Evolutionary conservation across 1,139 yeast genomes (phyloP).

Genomic region (Kodamaea fungicola): DNA sequence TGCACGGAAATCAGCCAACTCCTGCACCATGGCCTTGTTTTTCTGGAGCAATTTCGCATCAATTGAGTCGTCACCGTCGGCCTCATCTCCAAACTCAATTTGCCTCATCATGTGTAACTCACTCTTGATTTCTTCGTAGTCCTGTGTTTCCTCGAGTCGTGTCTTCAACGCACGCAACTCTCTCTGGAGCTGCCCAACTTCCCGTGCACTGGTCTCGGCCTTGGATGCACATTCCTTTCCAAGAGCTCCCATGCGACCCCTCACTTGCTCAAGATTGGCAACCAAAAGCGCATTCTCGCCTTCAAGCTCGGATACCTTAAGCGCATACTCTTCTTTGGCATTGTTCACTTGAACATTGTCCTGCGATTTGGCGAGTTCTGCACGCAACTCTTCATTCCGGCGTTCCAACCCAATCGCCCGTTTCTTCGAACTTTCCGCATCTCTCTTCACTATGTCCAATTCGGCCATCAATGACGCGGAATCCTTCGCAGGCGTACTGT

Average conservation of each 20-base stretch:
- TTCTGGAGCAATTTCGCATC: constrained; percentile 54
- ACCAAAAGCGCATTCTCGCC: constrained; percentile 62
- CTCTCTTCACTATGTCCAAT: constrained; percentile 66
- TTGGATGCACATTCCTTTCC: constrained; percentile 32
- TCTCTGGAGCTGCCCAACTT: constrained; percentile 41
- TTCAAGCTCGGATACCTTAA: constrained; percentile 54
- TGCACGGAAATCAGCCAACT: constrained; percentile 55
- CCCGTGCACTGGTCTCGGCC: constrained; percentile 39
- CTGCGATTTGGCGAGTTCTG: constrained; percentile 55
- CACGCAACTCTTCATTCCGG: constrained; percentile 71
- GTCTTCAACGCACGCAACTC: constrained; percentile 52
- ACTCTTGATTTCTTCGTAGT: constrained; percentile 74
- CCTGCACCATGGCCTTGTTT: constrained; percentile 59
- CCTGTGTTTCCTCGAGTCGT: constrained; percentile 46
- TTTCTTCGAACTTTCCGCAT: constrained; percentile 68
- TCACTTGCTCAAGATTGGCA: constrained; percentile 58
- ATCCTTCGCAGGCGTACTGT: background rate
- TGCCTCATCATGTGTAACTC: constrained; percentile 71
- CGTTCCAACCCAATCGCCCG: constrained; percentile 70
- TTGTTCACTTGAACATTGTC: constrained; percentile 37
- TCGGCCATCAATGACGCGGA: constrained; percentile 44
- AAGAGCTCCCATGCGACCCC: constrained; percentile 29
- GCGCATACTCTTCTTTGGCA: constrained; percentile 31
- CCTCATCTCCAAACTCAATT: constrained; percentile 64
- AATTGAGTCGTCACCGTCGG: constrained; percentile 17